A percentile compares a stretch with the other conserved stretches of the same genome.
phyloP scores from a whole-genome alignment of 2,329 filamentous ascomycete genomes.

The Juglanconis oblonga region DNA sequence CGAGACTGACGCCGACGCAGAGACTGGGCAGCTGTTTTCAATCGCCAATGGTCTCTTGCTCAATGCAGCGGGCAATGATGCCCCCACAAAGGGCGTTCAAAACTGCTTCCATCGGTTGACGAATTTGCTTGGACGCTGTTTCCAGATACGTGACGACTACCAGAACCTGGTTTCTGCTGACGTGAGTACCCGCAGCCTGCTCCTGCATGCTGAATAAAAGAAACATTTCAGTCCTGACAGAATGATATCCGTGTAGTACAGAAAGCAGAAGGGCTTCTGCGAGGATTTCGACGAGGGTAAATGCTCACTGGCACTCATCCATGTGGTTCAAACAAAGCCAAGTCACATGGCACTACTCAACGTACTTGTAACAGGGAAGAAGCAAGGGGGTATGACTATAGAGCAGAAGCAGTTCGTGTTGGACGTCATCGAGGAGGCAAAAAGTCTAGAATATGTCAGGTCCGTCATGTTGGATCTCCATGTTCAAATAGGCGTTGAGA shows the following conservation, averaged over 20 bases:
- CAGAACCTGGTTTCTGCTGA: slow-evolving; percentile 24
- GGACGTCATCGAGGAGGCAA: neutral
- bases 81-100: neutral
- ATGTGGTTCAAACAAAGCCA: neutral
- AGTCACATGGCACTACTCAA: neutral
- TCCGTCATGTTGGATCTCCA: neutral
- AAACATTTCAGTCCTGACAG: neutral
- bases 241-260: slow-evolving; percentile 23
- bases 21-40: neutral
- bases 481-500: neutral
- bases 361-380: neutral
- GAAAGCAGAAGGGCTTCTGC: slow-evolving; percentile 33
- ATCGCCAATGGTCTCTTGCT: neutral
- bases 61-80: neutral
- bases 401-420: slow-evolving; percentile 4
- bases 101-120: neutral
- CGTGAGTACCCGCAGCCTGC: slow-evolving; percentile 1
- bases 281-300: slow-evolving; percentile 39
- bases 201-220: too few species aligned
- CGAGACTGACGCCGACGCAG: neutral
- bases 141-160: slow-evolving; percentile 31
- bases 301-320: slow-evolving; percentile 31
- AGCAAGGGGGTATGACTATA: neutral
- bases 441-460: neutral
- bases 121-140: slow-evolving; percentile 25